Evolutionary conservation across 257 asterid species (phyloP), one percentile per base, ranked within the genome.

Genomic region (Leonotis leonurus): DNA sequence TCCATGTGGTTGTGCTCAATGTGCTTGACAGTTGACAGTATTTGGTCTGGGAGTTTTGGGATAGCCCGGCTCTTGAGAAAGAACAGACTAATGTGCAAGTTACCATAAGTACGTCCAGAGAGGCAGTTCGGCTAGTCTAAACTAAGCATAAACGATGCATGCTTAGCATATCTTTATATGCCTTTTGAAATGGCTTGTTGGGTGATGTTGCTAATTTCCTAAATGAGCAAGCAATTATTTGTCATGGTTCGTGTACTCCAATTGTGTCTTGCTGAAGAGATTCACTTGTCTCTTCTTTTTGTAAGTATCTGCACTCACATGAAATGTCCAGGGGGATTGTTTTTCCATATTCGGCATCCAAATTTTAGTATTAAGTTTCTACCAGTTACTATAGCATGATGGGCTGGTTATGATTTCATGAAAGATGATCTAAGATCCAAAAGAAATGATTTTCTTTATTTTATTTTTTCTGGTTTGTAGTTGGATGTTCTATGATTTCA

Each of bases 51-150:
- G 17, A 46, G 17, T 49, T 63, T 30, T 21, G 68, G 48, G 45
- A 20, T 46, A 46, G 22, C 57, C 68, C 14, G 14, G 30, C n/a
- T n/a, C 57, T 30, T 46, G 58, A 46, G 45, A 46, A 20, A 62
- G n/a, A 46, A 32, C 68, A 46, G 46, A 46, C 57, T 32, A 37
- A 62, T 32, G 57, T 30, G 58, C 68, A 2, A 20, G 56, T n/a
- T n/a, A n/a, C n/a, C n/a, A n/a, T n/a, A 62, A 46, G 25, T 62
- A 62, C 46, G 18, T 62, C 20, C 46, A 45, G 67, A 46, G 58
- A 46, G 68, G 68, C 36, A 21, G 14, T 56, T 43, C 46, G 48
- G 68, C 46, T 55, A 62, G 68, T 62, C n/a, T n/a, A n/a, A n/a
- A n/a, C n/a, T n/a, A n/a, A n/a, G n/a, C 49, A 18, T 13, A 61